Percentiles rank a stretch among this genome's conserved stretches.
These are phyloP conservation scores for Leishmania gerbilli DNA, from an alignment of 208 protist species.

Conservation along the genomic window DNA sequence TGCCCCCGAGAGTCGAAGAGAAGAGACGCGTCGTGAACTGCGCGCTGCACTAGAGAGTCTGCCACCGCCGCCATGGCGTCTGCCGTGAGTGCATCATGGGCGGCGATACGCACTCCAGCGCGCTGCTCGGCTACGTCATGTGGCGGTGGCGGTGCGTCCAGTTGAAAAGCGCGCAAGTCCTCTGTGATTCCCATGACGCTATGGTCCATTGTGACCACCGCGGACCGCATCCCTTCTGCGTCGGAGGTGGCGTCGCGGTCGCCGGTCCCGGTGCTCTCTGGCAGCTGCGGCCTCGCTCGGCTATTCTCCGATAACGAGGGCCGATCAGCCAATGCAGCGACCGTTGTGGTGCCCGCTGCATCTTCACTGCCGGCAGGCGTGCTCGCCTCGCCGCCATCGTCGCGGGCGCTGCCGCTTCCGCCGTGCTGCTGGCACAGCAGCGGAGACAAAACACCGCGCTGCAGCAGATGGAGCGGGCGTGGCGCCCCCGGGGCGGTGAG, in stretches of 20 bases:
- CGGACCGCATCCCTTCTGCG: neutral
- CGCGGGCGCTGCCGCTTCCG: neutral
- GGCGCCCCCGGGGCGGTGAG: neutral
- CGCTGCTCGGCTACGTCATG: neutral
- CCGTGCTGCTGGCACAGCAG: neutral
- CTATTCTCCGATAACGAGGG: neutral
- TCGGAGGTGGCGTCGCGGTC: neutral
- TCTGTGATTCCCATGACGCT: neutral
- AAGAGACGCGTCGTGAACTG: conserved; percentile 1
- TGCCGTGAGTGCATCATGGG: neutral
- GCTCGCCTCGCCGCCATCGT: neutral
- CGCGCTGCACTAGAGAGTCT: neutral
- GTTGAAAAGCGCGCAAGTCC: conserved; percentile 10
- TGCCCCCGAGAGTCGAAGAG: neutral
- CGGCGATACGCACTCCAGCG: neutral
- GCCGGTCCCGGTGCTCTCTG: neutral
- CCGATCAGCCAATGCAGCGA: neutral
- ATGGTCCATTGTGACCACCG: too few relatives aligned
- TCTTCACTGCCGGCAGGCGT: neutral
- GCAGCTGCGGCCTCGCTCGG: neutral
- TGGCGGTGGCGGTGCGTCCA: neutral
- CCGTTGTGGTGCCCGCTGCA: neutral
- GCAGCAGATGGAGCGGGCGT: conserved; percentile 8
- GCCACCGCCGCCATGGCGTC: conserved; percentile 1
- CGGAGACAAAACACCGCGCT: conserved; percentile 1